Evolutionary conservation across 2,329 filamentous ascomycete genomes (phyloP).

Genomic region (Aspergillus fumigatiaffinis): DNA sequence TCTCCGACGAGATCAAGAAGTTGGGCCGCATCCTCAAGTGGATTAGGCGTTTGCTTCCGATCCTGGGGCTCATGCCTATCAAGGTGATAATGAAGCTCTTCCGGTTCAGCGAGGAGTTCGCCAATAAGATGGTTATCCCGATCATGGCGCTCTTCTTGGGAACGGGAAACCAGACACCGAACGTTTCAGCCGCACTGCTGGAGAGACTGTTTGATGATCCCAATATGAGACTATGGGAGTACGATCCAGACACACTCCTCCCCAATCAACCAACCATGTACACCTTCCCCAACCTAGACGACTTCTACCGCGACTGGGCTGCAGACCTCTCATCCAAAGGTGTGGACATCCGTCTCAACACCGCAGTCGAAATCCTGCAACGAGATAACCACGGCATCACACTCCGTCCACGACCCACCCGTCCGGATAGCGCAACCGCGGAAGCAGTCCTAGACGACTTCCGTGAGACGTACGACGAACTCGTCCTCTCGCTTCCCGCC

Average conservation of each 20-base stretch:
- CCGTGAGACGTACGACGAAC: constrained; percentile 54
- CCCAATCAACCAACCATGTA: constrained; percentile 55
- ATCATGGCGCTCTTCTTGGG: constrained; percentile 71
- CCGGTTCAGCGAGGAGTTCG: constrained; percentile 65
- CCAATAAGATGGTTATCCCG: constrained; percentile 66
- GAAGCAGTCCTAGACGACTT: constrained; percentile 8
- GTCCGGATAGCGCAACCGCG: constrained; percentile 3
- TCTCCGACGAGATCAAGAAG: constrained; percentile 52
- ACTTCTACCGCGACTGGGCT: constrained; percentile 56
- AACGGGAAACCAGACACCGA: constrained; percentile 69
- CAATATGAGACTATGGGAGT: constrained; percentile 59
- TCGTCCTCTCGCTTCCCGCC: constrained; percentile 55
- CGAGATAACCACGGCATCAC: constrained; percentile 50
- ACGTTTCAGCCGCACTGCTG: constrained; percentile 66
- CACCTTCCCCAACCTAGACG: constrained; percentile 57
- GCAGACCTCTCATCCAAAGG: constrained; percentile 49
- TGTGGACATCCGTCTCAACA: constrained; percentile 50
- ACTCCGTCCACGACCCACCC: constrained; percentile 31
- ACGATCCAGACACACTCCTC: constrained; percentile 52
- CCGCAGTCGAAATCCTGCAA: constrained; percentile 39
- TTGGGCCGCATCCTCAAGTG: constrained; percentile 54
- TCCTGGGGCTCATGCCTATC: constrained; percentile 57
- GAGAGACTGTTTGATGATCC: constrained; percentile 57
- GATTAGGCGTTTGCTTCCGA: constrained; percentile 52
- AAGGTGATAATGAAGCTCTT: constrained; percentile 64